phyloP scores from a whole-genome alignment of 2,329 filamentous ascomycete genomes.

The Trichoderma sp. region DNA sequence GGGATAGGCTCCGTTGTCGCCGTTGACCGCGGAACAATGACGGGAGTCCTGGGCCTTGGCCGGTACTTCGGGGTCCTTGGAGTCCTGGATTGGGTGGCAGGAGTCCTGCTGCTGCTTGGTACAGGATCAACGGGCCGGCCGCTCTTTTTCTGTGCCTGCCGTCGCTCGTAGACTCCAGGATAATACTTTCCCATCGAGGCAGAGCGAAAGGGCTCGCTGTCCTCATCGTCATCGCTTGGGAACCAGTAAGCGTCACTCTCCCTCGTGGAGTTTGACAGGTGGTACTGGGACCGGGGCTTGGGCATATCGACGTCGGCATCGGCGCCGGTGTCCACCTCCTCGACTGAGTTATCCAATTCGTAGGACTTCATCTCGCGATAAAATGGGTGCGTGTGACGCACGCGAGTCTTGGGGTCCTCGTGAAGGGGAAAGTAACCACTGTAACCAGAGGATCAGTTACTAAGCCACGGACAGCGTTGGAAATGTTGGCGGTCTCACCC shows the following conservation, averaged over 20 bases:
- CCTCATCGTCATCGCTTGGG: conserved; percentile 14
- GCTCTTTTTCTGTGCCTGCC: conserved; percentile 29
- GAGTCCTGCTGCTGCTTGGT: conserved; percentile 32
- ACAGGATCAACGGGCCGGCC: conserved; percentile 12
- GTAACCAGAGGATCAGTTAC: neutral
- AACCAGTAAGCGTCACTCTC: neutral
- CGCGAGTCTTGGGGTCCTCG: conserved; percentile 53
- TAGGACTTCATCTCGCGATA: conserved; percentile 35
- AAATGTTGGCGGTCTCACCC: conserved; percentile 50
- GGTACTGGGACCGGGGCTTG: conserved; percentile 4
- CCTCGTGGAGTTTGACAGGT: neutral
- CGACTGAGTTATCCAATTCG: neutral
- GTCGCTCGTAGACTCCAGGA: conserved; percentile 60
- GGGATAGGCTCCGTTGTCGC: conserved; percentile 2
- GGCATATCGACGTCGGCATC: conserved; percentile 10
- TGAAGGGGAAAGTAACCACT: conserved; percentile 65
- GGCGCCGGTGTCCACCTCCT: conserved; percentile 13
- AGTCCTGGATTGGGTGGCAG: neutral
- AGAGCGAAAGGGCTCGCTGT: conserved; percentile 30
- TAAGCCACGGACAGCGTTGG: neutral
- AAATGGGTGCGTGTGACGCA: conserved; percentile 57
- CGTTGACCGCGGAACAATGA: neutral
- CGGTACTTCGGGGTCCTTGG: neutral
- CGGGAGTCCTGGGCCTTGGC: conserved; percentile 8
- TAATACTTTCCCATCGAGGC: conserved; percentile 65